phyloP scores from a whole-genome alignment of 495 filamentous ascomycete species.

The Tirmania nivea region DNA sequence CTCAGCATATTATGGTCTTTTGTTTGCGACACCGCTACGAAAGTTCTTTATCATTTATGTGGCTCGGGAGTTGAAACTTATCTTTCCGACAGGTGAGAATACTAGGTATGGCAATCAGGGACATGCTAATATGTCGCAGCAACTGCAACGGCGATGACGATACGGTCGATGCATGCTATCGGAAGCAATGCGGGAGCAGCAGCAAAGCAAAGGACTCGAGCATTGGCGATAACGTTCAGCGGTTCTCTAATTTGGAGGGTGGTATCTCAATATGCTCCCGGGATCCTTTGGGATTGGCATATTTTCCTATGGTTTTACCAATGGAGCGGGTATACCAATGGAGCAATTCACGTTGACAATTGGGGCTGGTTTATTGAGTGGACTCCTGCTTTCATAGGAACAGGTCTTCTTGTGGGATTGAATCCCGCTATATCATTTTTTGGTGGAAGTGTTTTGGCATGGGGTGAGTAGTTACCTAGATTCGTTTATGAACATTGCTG shows the following conservation, averaged over 20 bases:
- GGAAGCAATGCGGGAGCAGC: conserved; percentile 22
- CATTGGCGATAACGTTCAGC: conserved; percentile 30
- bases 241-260: conserved; percentile 32
- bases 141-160: conserved; percentile 41
- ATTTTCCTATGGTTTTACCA: conserved; percentile 37
- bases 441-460: conserved; percentile 34
- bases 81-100: conserved; percentile 33
- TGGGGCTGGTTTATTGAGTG: conserved; percentile 46
- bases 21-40: conserved; percentile 43
- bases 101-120: too few species aligned
- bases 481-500: not conserved
- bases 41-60: conserved; percentile 50
- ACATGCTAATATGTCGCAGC: conserved; percentile 8
- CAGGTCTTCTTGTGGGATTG: conserved; percentile 42
- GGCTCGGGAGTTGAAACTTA: conserved; percentile 36
- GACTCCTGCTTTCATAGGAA: conserved; percentile 46
- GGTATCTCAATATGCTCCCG: conserved; percentile 37
- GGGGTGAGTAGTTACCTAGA: conserved; percentile 23
- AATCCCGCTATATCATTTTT: conserved; percentile 45
- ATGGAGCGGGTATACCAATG: conserved; percentile 35
- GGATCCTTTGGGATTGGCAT: conserved; percentile 48
- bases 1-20: conserved; percentile 44
- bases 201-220: conserved; percentile 37
- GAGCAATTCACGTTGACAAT: conserved; percentile 36
- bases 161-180: conserved; percentile 40